Conservation (phyloP, 768 basidiomycete genomes). For the Tremella yokohamensis region DNA sequence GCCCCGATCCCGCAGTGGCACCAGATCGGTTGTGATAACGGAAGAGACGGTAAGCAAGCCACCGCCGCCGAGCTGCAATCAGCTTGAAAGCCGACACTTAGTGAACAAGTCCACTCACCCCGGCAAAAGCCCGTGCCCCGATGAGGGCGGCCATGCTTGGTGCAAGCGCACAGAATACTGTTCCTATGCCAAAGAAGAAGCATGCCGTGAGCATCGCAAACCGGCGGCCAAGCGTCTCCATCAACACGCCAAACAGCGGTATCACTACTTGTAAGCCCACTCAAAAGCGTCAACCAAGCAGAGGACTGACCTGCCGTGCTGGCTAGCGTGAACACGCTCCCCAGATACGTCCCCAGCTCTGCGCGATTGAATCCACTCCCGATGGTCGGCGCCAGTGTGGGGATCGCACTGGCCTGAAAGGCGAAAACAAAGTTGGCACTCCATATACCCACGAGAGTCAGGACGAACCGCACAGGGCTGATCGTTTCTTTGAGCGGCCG, state of each 20-base stretch:
- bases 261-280: constrained; percentile 29
- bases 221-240: constrained; percentile 46
- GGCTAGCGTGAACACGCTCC: constrained; percentile 41
- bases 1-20: constrained; percentile 45
- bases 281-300: background rate
- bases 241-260: constrained; percentile 47
- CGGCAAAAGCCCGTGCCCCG: constrained; percentile 37
- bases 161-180: constrained; percentile 34
- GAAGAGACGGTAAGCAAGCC: constrained; percentile 47
- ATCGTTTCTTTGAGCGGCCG: constrained; percentile 31
- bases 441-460: constrained; percentile 35
- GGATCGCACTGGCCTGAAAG: constrained; percentile 45
- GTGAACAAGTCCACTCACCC: constrained; percentile 23
- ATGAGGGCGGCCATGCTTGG: constrained; percentile 36
- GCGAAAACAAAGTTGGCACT: constrained; percentile 48
- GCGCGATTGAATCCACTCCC: constrained; percentile 43
- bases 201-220: constrained; percentile 46
- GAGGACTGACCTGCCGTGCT: constrained; percentile 39
- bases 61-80: constrained; percentile 42
- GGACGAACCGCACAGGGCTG: constrained; percentile 23
- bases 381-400: constrained; percentile 43
- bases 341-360: constrained; percentile 46
- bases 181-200: constrained; percentile 39
- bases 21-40: constrained; percentile 48
- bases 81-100: background rate